These are phyloP conservation scores for Cornus kousa DNA, from an alignment of 148 eudicot genomes.

Conservation along the genomic window DNA sequence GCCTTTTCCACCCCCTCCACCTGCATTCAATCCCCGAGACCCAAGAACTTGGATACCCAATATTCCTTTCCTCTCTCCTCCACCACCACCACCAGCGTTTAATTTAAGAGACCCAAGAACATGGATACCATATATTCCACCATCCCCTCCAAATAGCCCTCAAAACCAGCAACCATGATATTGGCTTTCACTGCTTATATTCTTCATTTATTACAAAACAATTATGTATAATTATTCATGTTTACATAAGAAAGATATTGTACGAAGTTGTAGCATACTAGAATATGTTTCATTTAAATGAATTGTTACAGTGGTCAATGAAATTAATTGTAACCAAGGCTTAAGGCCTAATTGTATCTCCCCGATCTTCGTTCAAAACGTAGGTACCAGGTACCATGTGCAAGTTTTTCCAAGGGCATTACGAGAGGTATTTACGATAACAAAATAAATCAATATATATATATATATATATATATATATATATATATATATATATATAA, in stretches of 20 bases:
- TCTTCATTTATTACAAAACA: background rate
- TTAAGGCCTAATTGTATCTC: too few relatives aligned
- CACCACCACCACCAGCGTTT: constrained; percentile 17
- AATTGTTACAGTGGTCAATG: background rate
- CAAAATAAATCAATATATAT: too few relatives aligned
- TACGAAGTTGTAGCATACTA: background rate
- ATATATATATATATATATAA: too few relatives aligned
- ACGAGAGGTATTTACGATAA: too few relatives aligned
- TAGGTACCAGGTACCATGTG: too few relatives aligned
- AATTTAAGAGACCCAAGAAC: constrained; percentile 25
- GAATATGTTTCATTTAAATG: background rate
- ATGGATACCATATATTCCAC: constrained; percentile 38
- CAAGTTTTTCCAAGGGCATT: too few relatives aligned
- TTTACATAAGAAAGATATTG: background rate
- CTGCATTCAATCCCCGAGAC: constrained; percentile 25
- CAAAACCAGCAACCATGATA: constrained; percentile 21
- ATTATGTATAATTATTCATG: background rate
- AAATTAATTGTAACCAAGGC: too few relatives aligned
- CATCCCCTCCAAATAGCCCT: constrained; percentile 22
- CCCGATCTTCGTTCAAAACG: too few relatives aligned
- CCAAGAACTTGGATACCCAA: constrained; percentile 32
- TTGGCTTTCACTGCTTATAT: background rate
- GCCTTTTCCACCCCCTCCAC: background rate
- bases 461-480: too few relatives aligned
- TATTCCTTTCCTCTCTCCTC: constrained; percentile 23